A percentile compares a stretch with the other conserved stretches of the same genome.
Conservation (phyloP, 1,284 basidiomycete genomes). For the Cryptococcus sp. region DNA sequence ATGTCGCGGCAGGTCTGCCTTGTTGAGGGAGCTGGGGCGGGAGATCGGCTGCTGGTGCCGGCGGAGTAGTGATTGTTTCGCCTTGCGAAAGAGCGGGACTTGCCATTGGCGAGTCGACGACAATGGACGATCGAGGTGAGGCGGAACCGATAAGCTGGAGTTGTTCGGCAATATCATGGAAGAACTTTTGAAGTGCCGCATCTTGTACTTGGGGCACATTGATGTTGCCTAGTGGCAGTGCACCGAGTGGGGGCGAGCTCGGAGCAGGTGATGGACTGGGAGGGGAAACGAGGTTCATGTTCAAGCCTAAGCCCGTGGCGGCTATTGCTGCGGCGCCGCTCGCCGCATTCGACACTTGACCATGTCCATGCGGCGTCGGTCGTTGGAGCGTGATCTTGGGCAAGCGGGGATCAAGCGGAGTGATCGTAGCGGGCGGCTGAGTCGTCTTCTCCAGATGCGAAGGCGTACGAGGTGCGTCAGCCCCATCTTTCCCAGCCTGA, state of each 20-base stretch:
- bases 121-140: slow-evolving; percentile 27
- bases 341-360: background rate
- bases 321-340: too few species aligned
- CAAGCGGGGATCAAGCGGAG: slow-evolving; percentile 21
- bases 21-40: background rate
- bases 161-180: slow-evolving; percentile 59
- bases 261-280: slow-evolving; percentile 28
- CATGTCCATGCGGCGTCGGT: slow-evolving; percentile 25
- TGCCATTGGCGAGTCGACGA: slow-evolving; percentile 16
- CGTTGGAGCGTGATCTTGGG: slow-evolving; percentile 36
- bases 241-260: slow-evolving; percentile 11
- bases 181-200: slow-evolving; percentile 58
- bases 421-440: slow-evolving; percentile 12
- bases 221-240: slow-evolving; percentile 21
- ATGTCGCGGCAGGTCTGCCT: background rate
- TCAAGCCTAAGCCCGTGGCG: slow-evolving; percentile 26
- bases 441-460: slow-evolving; percentile 5
- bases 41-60: slow-evolving; percentile 12
- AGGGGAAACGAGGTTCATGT: slow-evolving; percentile 18
- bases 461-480: slow-evolving; percentile 12
- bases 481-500: too few species aligned
- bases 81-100: slow-evolving; percentile 24
- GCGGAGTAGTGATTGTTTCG: slow-evolving; percentile 17
- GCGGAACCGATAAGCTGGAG: slow-evolving; percentile 53
- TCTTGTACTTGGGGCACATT: slow-evolving; percentile 53